Percentiles rank a stretch among this genome's conserved stretches.
phyloP scores from a whole-genome alignment of 768 basidiomycete species.

The Tephrocybe sp. region DNA sequence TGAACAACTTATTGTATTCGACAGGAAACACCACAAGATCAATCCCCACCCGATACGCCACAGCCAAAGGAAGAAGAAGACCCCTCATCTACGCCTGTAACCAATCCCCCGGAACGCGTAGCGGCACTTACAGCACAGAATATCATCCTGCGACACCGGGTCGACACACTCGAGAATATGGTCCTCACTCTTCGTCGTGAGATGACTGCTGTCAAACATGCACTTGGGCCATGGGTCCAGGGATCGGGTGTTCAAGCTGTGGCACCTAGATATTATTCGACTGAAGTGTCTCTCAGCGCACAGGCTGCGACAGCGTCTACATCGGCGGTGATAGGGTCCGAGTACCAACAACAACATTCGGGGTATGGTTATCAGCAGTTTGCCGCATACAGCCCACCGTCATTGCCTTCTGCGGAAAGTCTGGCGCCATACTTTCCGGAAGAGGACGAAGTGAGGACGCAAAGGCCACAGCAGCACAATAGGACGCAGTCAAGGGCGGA shows the following conservation, averaged over 20 bases:
- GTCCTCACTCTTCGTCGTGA: constrained; percentile 54
- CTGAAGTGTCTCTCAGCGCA: constrained; percentile 22
- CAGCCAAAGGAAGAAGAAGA: not conserved
- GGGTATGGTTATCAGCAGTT: not conserved
- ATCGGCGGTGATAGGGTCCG: constrained; percentile 25
- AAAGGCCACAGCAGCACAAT: not conserved
- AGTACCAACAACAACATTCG: constrained; percentile 3
- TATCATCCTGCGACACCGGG: constrained; percentile 51
- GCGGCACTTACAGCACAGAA: constrained; percentile 61
- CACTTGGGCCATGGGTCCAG: constrained; percentile 52
- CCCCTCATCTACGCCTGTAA: not conserved
- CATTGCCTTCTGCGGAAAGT: constrained; percentile 8
- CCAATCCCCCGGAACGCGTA: constrained; percentile 38
- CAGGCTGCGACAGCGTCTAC: constrained; percentile 23
- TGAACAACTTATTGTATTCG: not conserved
- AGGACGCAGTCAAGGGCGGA: constrained; percentile 5
- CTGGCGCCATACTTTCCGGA: constrained; percentile 21
- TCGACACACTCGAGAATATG: constrained; percentile 57
- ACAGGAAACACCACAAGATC: not conserved
- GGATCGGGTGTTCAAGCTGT: not conserved
- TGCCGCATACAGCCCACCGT: not conserved
- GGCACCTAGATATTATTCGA: constrained; percentile 11
- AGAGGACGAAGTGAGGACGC: constrained; percentile 10
- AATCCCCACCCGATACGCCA: not conserved
- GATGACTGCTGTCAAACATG: constrained; percentile 49